Conservation (phyloP, 1,284 basidiomycete species). For the Fereydounia khargensis region DNA sequence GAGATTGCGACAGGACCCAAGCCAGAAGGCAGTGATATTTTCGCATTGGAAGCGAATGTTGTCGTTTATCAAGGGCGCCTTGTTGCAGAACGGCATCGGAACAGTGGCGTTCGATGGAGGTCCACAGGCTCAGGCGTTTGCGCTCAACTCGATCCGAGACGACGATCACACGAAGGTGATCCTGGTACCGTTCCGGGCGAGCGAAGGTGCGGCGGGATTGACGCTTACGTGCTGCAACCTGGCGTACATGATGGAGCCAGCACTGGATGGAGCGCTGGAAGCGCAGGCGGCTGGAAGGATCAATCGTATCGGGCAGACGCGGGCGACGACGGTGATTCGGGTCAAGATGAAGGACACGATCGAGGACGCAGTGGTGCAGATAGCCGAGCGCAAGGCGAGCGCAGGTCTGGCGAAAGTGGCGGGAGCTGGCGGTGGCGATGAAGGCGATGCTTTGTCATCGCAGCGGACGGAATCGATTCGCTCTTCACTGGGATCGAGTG, state of each 20-base stretch:
- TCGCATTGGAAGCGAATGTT: constrained; percentile 39
- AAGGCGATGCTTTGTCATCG: neutral
- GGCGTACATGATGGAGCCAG: constrained; percentile 37
- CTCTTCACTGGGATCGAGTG: constrained; percentile 22
- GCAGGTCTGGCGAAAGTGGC: neutral
- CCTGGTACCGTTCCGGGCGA: constrained; percentile 31
- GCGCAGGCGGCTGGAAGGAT: constrained; percentile 33
- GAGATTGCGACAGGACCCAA: constrained; percentile 14
- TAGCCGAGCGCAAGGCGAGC: constrained; percentile 12
- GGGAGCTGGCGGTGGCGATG: neutral
- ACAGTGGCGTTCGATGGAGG: constrained; percentile 26
- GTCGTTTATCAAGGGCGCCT: constrained; percentile 18
- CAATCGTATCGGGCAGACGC: constrained; percentile 34
- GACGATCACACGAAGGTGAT: constrained; percentile 24
- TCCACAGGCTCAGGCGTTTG: constrained; percentile 16
- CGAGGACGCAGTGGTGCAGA: constrained; percentile 33
- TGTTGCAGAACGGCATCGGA: constrained; percentile 20
- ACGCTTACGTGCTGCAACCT: constrained; percentile 35
- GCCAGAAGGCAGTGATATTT: constrained; percentile 37
- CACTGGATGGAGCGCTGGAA: constrained; percentile 30
- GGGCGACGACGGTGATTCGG: constrained; percentile 26
- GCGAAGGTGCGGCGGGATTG: constrained; percentile 40
- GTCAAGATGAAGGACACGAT: constrained; percentile 41
- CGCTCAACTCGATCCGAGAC: constrained; percentile 31
- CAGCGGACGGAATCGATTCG: constrained; percentile 25